These are phyloP conservation scores for Austroboletus niveus DNA, from an alignment of 1,284 basidiomycete species.

Conservation along the genomic window DNA sequence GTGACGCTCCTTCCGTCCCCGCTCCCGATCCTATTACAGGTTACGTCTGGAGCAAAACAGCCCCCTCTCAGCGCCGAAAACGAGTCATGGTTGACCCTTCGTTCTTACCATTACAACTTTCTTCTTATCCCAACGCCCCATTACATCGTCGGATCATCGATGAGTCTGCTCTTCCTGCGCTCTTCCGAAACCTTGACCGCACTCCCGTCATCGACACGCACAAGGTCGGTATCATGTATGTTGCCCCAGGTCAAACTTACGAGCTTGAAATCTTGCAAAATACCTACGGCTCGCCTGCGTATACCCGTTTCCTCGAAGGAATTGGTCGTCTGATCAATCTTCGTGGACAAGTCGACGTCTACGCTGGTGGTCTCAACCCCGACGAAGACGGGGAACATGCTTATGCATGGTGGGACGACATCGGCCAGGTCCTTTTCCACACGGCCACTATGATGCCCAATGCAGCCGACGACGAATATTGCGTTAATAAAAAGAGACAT, in stretches of 20 bases:
- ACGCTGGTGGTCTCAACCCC: conserved; percentile 88
- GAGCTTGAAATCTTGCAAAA: conserved; percentile 91
- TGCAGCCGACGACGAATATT: conserved; percentile 61
- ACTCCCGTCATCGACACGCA: conserved; percentile 97
- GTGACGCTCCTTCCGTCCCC: conserved; percentile 25
- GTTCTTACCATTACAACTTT: conserved; percentile 86
- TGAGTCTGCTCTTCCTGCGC: conserved; percentile 46
- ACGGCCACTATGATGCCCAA: conserved; percentile 98
- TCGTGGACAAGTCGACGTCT: conserved; percentile 92
- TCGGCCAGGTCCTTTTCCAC: conserved; percentile 94
- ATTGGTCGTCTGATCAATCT: conserved; percentile 88
- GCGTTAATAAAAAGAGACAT: conserved; percentile 85
- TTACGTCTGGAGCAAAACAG: conserved; percentile 81
- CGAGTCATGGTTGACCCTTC: conserved; percentile 84
- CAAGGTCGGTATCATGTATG: conserved; percentile 96
- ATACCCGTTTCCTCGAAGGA: conserved; percentile 89
- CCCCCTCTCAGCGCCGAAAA: conserved; percentile 86
- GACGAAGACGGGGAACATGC: conserved; percentile 91
- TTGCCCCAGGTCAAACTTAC: conserved; percentile 84
- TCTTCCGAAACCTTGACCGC: conserved; percentile 75
- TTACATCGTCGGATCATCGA: conserved; percentile 55
- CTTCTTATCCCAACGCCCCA: conserved; percentile 64
- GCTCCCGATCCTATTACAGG: conserved; percentile 69
- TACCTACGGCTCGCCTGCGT: conserved; percentile 90
- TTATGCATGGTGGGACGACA: conserved; percentile 99